Evolutionary conservation across 768 basidiomycete species (phyloP), one percentile per base, ranked within the genome.

Genomic region (Termitomyces sp.): DNA sequence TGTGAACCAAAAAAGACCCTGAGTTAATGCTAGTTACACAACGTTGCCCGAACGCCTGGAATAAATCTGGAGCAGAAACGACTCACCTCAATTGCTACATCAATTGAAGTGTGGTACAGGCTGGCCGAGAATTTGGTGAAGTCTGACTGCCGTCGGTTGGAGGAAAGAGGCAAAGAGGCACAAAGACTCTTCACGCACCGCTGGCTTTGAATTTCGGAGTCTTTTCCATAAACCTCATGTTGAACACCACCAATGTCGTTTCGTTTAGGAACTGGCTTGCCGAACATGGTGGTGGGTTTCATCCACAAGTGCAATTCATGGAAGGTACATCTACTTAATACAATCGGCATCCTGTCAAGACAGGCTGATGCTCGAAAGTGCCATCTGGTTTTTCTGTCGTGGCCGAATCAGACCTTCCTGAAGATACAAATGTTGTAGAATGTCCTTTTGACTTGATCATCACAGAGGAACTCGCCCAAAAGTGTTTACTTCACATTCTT

Each of bases 381-480:
- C 66, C 70, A 10, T 74, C 70, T 56, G 88, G 88, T 29, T 73
- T 74, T 55, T 73, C 74, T 20, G 72, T 87, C 36, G 62, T 83
- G 54, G 83, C 90, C 5, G 68, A 65, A 3, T 67, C 76, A 34
- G 69, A 71, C n/a, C 62, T 90, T 44, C 71, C 75, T 24, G 64
- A 70, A 6, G 83, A 90, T 62, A 71, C 77, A 9, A 76, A 72
- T 13, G 75, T 90, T 51, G 84, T 87, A 18, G 80, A 83, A 0
- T 89, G 86, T 61, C 90, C 91, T 0, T 83, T 90, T 63, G 70
- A 75, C 2, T 75, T 92, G 20, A 78, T 81, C 31, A 79, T 92
- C 60, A 88, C 88, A 0, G 76, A 78, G n/a, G 69, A 78, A 31
- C 42, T 75, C 0, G 76, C 86, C 2, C 66, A 69, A 51, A 58